Evolutionary conservation across 1,284 basidiomycete species (phyloP).

Genomic region (Naganishia sp.): DNA sequence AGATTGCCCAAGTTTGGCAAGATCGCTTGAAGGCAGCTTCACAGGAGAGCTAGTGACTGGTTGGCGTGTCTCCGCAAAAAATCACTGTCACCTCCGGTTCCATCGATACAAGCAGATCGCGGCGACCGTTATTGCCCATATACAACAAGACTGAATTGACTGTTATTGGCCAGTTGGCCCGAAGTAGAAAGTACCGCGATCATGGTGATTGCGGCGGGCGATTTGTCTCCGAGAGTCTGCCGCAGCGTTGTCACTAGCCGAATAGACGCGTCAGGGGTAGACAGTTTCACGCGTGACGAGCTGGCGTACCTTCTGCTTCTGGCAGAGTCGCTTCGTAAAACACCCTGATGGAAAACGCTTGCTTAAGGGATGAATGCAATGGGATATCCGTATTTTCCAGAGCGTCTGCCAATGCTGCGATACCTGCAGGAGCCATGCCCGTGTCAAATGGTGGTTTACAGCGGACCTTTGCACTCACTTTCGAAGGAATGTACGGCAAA

Average conservation of each 20-base stretch:
- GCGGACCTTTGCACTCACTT: background rate
- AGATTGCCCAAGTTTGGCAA: constrained; percentile 31
- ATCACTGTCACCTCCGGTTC: background rate
- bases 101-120: background rate
- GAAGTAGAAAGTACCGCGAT: constrained; percentile 3
- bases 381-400: constrained; percentile 9
- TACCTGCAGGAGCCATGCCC: background rate
- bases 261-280: background rate
- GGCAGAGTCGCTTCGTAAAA: constrained; percentile 12
- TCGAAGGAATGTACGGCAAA: constrained; percentile 27
- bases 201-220: constrained; percentile 10
- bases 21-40: constrained; percentile 22
- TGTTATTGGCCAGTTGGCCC: background rate
- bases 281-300: background rate
- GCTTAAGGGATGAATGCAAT: background rate
- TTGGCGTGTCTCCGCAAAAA: background rate
- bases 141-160: constrained; percentile 13
- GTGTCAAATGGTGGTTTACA: background rate
- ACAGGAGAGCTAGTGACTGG: background rate
- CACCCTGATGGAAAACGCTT: constrained; percentile 17
- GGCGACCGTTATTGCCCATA: constrained; percentile 4
- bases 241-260: constrained; percentile 7
- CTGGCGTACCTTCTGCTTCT: constrained; percentile 7
- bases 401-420: constrained; percentile 6
- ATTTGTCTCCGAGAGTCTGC: constrained; percentile 6